phyloP scores from a whole-genome alignment of 2,329 filamentous ascomycete species.

The Cadophora gregata region DNA sequence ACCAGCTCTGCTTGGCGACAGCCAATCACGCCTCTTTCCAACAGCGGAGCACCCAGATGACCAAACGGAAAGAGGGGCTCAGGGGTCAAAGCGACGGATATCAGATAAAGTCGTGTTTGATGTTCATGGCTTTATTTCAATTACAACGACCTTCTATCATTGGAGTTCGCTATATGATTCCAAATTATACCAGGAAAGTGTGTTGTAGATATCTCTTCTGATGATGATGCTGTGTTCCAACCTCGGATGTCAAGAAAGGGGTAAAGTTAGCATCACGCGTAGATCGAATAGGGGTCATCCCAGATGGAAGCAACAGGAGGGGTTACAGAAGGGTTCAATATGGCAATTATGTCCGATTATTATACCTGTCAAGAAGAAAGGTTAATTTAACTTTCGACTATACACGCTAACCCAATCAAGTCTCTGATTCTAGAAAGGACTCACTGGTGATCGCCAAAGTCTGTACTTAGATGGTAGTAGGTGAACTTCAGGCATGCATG shows the following conservation, averaged over 20 bases:
- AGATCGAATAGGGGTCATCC: conserved; percentile 1
- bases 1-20: not conserved
- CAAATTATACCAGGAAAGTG: not conserved
- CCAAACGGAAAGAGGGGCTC: conserved; percentile 11
- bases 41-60: not conserved
- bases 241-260: conserved; percentile 2
- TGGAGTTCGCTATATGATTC: not conserved
- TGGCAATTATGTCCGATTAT: not conserved
- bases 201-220: not conserved
- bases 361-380: not conserved
- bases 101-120: conserved; percentile 13
- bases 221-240: not conserved
- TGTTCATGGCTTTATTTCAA: conserved; percentile 5
- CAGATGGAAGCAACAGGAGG: not conserved
- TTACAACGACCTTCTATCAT: not conserved
- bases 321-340: not conserved
- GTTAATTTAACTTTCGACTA: not conserved
- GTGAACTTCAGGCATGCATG: not conserved
- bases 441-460: not conserved
- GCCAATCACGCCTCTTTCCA: conserved; percentile 11
- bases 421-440: not conserved
- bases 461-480: no score
- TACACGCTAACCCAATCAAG: not conserved
- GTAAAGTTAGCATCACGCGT: not conserved
- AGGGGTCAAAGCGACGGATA: conserved; percentile 13